Evolutionary conservation across 495 filamentous ascomycete genomes (phyloP).

Genomic region (Bacidia gigantensis): DNA sequence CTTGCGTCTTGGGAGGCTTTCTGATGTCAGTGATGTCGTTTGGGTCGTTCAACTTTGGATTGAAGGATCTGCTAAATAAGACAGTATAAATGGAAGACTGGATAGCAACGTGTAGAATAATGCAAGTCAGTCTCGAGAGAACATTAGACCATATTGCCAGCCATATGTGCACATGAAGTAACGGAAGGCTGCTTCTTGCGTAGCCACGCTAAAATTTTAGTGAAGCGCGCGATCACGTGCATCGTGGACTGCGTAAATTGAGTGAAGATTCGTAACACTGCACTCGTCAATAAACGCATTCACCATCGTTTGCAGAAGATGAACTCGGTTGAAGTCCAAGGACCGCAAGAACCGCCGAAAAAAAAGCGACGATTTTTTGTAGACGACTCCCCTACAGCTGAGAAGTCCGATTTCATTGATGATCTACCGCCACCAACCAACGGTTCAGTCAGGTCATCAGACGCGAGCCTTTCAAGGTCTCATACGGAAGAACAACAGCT

Average conservation of each 20-base stretch:
- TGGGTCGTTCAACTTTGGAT: not conserved
- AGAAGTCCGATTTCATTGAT: constrained; percentile 11
- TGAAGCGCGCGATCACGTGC: too few species aligned
- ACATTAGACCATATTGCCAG: too few species aligned
- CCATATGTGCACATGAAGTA: too few species aligned
- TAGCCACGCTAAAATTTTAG: too few species aligned
- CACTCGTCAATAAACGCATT: too few species aligned
- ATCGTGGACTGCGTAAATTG: too few species aligned
- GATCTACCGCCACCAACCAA: not conserved
- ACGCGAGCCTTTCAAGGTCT: not conserved
- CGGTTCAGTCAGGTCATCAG: constrained; percentile 8
- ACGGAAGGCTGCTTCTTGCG: too few species aligned
- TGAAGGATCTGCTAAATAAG: too few species aligned
- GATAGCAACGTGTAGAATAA: too few species aligned
- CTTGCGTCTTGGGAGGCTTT: not conserved
- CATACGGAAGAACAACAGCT: not conserved
- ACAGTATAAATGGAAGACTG: too few species aligned
- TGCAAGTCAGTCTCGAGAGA: too few species aligned
- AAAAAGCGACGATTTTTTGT: constrained; percentile 78
- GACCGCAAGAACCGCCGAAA: constrained; percentile 31
- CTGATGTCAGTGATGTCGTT: not conserved
- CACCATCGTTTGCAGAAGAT: constrained; percentile 35
- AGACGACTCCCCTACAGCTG: constrained; percentile 35
- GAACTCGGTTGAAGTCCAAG: constrained; percentile 40
- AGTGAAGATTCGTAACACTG: too few species aligned